A percentile compares a stretch with the other conserved stretches of the same genome.
These are phyloP conservation scores for Fraxinus dipetala DNA, from an alignment of 305 asterid genomes.

Conservation along the genomic window DNA sequence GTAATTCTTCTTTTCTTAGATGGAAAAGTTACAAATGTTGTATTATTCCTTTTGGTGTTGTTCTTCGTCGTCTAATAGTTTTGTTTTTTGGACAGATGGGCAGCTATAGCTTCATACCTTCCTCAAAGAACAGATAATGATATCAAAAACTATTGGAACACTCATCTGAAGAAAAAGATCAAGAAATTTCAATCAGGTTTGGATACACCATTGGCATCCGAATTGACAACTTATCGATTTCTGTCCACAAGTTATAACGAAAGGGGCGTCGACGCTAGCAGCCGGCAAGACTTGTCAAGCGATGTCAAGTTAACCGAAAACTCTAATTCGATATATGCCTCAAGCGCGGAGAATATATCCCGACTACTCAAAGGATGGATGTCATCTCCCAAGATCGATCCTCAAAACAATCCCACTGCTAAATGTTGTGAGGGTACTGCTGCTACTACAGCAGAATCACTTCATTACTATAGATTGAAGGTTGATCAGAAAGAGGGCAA, in stretches of 20 bases:
- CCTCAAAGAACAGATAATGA: slow-evolving; percentile 95
- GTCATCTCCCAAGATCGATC: slow-evolving; percentile 51
- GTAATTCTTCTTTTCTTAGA: not conserved
- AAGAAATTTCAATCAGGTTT: slow-evolving; percentile 47
- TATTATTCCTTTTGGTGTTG: not conserved
- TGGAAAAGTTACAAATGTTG: not conserved
- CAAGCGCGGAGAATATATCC: slow-evolving; percentile 84
- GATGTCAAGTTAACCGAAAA: slow-evolving; percentile 18
- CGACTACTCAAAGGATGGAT: slow-evolving; percentile 89
- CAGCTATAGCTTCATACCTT: slow-evolving; percentile 91
- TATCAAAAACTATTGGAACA: slow-evolving; percentile 95
- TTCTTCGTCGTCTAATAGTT: not conserved
- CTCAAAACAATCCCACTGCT: slow-evolving; percentile 14
- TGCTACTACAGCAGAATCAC: slow-evolving; percentile 8
- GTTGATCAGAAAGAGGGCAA: slow-evolving; percentile 23
- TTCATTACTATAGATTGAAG: slow-evolving; percentile 38
- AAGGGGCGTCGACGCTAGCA: slow-evolving; percentile 1
- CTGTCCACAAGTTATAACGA: slow-evolving; percentile 23
- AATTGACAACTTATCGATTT: slow-evolving; percentile 34
- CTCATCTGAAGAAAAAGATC: slow-evolving; percentile 88
- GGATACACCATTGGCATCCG: slow-evolving; percentile 34
- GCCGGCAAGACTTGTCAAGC: slow-evolving; percentile 11
- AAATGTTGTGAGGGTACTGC: not conserved
- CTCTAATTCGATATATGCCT: slow-evolving; percentile 58
- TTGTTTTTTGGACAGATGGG: slow-evolving; percentile 58